Evolutionary conservation across 2,329 filamentous ascomycete species (phyloP).

Genomic region (Nigrograna mackinnonii): DNA sequence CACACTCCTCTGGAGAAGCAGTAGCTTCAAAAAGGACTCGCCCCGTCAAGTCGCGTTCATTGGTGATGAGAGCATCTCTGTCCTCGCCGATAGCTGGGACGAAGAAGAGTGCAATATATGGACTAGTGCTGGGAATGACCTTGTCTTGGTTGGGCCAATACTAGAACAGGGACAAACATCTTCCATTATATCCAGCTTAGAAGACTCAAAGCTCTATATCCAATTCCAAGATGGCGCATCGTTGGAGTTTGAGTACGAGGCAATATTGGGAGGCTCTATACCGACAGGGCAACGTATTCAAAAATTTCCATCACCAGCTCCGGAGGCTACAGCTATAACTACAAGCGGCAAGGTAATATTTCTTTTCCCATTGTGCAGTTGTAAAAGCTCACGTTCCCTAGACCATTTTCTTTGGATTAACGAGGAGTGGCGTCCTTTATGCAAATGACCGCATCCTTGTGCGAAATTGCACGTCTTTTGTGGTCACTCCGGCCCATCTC

Average conservation of each 20-base stretch:
- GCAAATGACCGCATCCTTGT: slow-evolving; percentile 74
- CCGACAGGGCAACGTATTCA: slow-evolving; percentile 17
- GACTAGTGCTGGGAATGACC: slow-evolving; percentile 18
- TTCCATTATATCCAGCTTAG: slow-evolving; percentile 23
- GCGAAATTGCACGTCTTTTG: slow-evolving; percentile 90
- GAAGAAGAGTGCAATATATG: slow-evolving; percentile 33
- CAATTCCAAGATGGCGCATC: slow-evolving; percentile 28
- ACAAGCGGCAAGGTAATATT: slow-evolving; percentile 28
- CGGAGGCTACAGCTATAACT: slow-evolving; percentile 23
- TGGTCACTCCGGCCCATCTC: slow-evolving; percentile 79
- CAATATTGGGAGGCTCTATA: too few relatives aligned
- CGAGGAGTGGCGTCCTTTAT: slow-evolving; percentile 76
- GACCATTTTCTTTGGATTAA: slow-evolving; percentile 65
- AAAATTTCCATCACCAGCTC: slow-evolving; percentile 29
- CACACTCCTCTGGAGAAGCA: slow-evolving; percentile 46
- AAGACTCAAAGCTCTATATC: slow-evolving; percentile 21
- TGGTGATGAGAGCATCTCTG: slow-evolving; percentile 38
- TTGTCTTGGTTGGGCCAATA: slow-evolving; percentile 24
- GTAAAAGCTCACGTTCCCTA: slow-evolving; percentile 23
- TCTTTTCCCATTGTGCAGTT: slow-evolving; percentile 7
- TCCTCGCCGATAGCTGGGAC: slow-evolving; percentile 38
- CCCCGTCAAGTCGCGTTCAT: slow-evolving; percentile 55
- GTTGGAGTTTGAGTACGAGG: slow-evolving; percentile 15
- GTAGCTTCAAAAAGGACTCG: slow-evolving; percentile 14
- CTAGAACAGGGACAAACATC: slow-evolving; percentile 24